Conservation (phyloP, 2,329 filamentous ascomycete genomes). For the Alternaria metachromatica region DNA sequence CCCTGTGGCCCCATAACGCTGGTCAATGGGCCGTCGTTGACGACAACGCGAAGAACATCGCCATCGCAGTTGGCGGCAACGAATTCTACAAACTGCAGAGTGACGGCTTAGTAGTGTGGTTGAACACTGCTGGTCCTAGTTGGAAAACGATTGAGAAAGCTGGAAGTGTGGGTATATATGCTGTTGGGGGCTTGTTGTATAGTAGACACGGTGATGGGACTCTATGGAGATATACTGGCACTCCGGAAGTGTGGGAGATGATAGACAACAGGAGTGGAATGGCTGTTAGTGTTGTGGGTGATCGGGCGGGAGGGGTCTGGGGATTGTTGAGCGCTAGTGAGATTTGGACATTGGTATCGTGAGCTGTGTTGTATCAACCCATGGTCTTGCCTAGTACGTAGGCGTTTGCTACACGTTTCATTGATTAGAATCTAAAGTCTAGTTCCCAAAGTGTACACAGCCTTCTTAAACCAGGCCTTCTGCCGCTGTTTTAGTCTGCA, state of each 20-base stretch:
- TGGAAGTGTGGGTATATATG: conserved; percentile 23
- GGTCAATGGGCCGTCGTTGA: conserved; percentile 34
- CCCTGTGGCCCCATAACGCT: conserved; percentile 27
- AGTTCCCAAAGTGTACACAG: background rate
- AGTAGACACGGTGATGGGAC: conserved; percentile 32
- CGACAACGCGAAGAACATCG: conserved; percentile 26
- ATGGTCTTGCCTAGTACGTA: background rate
- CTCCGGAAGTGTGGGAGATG: conserved; percentile 33
- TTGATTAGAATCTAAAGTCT: background rate
- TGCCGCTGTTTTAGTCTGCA: accelerated
- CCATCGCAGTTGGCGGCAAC: conserved; percentile 34
- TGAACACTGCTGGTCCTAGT: conserved; percentile 26
- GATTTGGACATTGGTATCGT: conserved; percentile 23
- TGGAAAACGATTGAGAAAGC: conserved; percentile 32
- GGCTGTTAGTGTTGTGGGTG: conserved; percentile 23
- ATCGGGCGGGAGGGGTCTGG: conserved; percentile 32
- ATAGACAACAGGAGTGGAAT: conserved; percentile 23
- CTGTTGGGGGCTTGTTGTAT: conserved; percentile 28
- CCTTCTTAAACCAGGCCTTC: background rate
- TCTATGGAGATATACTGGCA: conserved; percentile 39
- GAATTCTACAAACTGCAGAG: conserved; percentile 41
- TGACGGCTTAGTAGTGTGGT: conserved; percentile 33
- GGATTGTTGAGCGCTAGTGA: conserved; percentile 29
- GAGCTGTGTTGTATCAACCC: background rate
- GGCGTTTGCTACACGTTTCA: background rate